Evolutionary conservation across 495 filamentous ascomycete species (phyloP), one percentile per base, ranked within the genome.

Genomic region (Sordaria brevicollis): DNA sequence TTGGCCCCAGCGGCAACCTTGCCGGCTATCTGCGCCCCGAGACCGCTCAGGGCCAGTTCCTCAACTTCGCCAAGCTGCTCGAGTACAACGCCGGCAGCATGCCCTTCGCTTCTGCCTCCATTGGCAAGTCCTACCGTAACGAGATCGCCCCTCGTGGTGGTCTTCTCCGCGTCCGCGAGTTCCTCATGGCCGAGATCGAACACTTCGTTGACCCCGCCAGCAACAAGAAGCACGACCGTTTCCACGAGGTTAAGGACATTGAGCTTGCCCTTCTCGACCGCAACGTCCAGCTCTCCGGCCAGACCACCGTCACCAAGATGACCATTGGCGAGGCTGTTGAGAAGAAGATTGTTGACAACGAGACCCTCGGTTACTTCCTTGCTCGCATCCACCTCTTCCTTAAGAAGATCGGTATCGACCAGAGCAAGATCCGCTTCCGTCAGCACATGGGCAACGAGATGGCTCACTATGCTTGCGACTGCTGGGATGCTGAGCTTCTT

Each of bases 281-380:
- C 65, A 78, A 91, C 25, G 87, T 89, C 1, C 91, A 94, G 81
- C 84, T 91, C 38, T 87, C 85, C 66, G 91, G 91, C 65, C 84
- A 87, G 76, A 93, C 91, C 17, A 77, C 87, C 43, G 81, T 85
- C 19, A 83, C 83, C 74, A 83, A 78, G 69, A 84, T 89, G 78
- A 82, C 86, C 21, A 89, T 93, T 70, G 90, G 90, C 70, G 81
- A 92, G 76, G 91, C 91, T 34, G 91, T 94, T 34, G 82, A 87
- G 77, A 82, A 81, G 25, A 84, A 86, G 9, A 74, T 91, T 19
- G 89, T 94, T 10, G 90, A 94, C 77, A 94, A 93, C 79, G 91
- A 94, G 82, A 93, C 91, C 1, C 84, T 94, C n/a, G 92, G 91
- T 65, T 94, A 94, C 82, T 94, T 94, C 83, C 83, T 94, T 37